Evolutionary conservation across 331 rosid genomes (phyloP).

Genomic region (Prunus yedoensis): DNA sequence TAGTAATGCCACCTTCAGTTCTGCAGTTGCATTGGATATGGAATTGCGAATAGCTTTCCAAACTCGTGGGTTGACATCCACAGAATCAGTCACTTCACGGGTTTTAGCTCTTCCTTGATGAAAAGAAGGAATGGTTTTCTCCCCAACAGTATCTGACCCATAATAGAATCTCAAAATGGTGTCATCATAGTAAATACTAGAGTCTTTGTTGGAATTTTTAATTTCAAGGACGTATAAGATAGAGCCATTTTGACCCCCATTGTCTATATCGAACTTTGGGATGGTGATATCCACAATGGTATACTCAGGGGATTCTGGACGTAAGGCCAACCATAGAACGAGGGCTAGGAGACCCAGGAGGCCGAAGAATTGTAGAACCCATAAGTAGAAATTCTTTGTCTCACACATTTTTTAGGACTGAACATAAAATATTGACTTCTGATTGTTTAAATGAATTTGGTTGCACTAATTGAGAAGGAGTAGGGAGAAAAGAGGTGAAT

Average conservation of each 20-base stretch:
- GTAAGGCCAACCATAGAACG: slow-evolving; percentile 13
- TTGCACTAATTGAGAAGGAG: not conserved
- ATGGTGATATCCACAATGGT: slow-evolving; percentile 17
- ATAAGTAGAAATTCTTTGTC: not conserved
- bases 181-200: not conserved
- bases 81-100: not conserved
- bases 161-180: slow-evolving; percentile 2
- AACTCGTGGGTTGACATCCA: slow-evolving; percentile 13
- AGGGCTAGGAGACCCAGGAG: not conserved
- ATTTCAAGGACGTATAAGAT: slow-evolving; percentile 1
- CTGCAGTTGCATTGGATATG: slow-evolving; percentile 31
- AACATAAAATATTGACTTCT: not conserved
- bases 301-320: slow-evolving; percentile 23
- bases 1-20: slow-evolving; percentile 34
- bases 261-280: not conserved
- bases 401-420: not conserved
- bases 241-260: not conserved
- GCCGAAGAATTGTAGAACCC: slow-evolving; percentile 5
- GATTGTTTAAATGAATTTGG: not conserved
- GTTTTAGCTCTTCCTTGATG: slow-evolving; percentile 7
- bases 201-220: slow-evolving; percentile 15
- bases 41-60: slow-evolving; percentile 21
- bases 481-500: not conserved
- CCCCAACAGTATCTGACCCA: slow-evolving; percentile 14
- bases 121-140: slow-evolving; percentile 13